phyloP scores from a whole-genome alignment of 495 filamentous ascomycete genomes.

The Recurvomyces mirabilis region DNA sequence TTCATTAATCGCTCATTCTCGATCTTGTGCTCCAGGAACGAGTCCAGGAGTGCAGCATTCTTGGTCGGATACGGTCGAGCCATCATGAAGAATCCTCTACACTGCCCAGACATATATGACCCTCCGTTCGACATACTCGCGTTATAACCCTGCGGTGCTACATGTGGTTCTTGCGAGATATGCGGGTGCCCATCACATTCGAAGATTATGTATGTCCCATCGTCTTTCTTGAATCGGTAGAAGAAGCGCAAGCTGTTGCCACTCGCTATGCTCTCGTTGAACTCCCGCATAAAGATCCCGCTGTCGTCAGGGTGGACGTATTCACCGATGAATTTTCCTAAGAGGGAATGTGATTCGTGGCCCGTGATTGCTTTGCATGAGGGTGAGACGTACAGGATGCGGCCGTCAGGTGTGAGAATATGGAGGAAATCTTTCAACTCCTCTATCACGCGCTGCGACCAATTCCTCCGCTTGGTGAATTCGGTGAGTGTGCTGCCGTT shows the following conservation, averaged over 20 bases:
- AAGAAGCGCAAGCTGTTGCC: slow-evolving; percentile 73
- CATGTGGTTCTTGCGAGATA: slow-evolving; percentile 52
- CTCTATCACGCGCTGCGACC: slow-evolving; percentile 78
- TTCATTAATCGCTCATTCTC: slow-evolving; percentile 84
- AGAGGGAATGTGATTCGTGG: slow-evolving; percentile 55
- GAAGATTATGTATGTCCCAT: slow-evolving; percentile 65
- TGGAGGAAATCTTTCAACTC: slow-evolving; percentile 85
- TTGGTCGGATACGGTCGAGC: slow-evolving; percentile 82
- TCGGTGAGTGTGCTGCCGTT: slow-evolving; percentile 61
- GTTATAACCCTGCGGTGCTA: slow-evolving; percentile 35
- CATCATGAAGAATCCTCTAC: slow-evolving; percentile 89
- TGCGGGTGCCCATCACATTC: slow-evolving; percentile 90
- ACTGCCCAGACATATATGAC: slow-evolving; percentile 45
- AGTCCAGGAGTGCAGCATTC: slow-evolving; percentile 74
- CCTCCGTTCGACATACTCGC: slow-evolving; percentile 38
- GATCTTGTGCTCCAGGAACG: slow-evolving; percentile 93
- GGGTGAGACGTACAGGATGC: slow-evolving; percentile 73
- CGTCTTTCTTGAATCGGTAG: slow-evolving; percentile 72
- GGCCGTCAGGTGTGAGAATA: slow-evolving; percentile 72
- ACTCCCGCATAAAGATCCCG: slow-evolving; percentile 70
- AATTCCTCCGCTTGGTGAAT: slow-evolving; percentile 75
- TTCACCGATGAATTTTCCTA: slow-evolving; percentile 62
- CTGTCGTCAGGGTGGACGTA: slow-evolving; percentile 85
- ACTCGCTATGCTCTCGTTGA: slow-evolving; percentile 83
- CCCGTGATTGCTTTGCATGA: slow-evolving; percentile 71